Conservation (phyloP, 108 stramenopile species). For the Cyclotella choctawhatcheeana region DNA sequence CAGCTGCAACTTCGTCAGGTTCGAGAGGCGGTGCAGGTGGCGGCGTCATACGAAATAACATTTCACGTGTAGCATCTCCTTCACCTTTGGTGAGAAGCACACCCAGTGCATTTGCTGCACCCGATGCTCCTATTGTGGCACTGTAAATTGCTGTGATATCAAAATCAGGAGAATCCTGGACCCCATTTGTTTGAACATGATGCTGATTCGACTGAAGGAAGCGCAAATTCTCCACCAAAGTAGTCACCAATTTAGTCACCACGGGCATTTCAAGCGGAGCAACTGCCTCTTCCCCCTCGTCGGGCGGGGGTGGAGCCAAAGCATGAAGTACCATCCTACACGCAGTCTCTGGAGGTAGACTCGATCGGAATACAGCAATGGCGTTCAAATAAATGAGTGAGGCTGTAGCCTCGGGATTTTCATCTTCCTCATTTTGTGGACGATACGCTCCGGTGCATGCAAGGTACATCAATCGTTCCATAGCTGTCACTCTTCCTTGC, state of each 20-base stretch:
- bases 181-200: neutral
- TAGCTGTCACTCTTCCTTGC: constrained; percentile 49
- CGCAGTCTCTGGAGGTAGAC: constrained; percentile 50
- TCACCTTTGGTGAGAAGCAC: constrained; percentile 59
- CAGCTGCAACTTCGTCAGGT: neutral
- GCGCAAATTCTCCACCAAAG: constrained; percentile 62
- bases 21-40: constrained; percentile 21
- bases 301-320: constrained; percentile 74
- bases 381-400: constrained; percentile 50
- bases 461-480: constrained; percentile 75
- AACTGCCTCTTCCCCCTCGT: constrained; percentile 34
- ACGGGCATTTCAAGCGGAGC: constrained; percentile 45
- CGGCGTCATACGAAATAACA: constrained; percentile 59
- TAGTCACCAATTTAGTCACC: constrained; percentile 71
- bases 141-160: constrained; percentile 31
- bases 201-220: constrained; percentile 25
- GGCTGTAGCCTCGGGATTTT: constrained; percentile 56
- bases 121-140: constrained; percentile 59
- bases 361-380: constrained; percentile 50
- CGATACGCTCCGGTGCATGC: constrained; percentile 73
- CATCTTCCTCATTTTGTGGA: constrained; percentile 43
- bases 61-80: constrained; percentile 68
- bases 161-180: neutral
- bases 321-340: constrained; percentile 71
- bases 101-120: constrained; percentile 66